phyloP scores from a whole-genome alignment of 176 grass and related monocot genomes.

The Triticum timopheevii region DNA sequence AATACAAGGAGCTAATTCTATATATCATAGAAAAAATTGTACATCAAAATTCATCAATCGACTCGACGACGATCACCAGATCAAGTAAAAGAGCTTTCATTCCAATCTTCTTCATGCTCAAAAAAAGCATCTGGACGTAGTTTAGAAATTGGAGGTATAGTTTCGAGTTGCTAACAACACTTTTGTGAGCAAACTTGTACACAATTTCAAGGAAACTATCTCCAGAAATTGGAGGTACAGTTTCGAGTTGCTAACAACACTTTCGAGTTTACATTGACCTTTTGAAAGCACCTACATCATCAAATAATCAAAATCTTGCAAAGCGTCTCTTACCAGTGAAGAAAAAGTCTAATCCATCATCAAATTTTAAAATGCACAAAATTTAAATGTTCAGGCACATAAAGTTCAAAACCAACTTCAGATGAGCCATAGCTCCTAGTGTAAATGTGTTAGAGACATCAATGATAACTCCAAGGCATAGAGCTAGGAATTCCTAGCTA shows the following conservation, averaged over 20 bases:
- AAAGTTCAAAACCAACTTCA: background rate
- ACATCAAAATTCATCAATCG: background rate
- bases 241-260: no score
- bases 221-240: background rate
- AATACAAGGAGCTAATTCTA: background rate
- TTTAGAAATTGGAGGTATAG: slow-evolving; percentile 68
- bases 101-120: slow-evolving; percentile 70
- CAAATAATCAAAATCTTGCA: slow-evolving; percentile 75
- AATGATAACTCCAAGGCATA: background rate
- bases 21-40: background rate
- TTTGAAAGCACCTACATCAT: slow-evolving; percentile 46
- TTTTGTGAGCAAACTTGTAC: background rate
- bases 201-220: background rate
- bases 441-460: background rate
- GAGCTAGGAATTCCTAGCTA: background rate
- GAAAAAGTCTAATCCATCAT: slow-evolving; percentile 90
- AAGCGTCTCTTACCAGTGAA: slow-evolving; percentile 93
- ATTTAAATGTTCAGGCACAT: background rate
- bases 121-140: slow-evolving; percentile 69
- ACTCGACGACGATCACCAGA: slow-evolving; percentile 37
- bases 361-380: slow-evolving; percentile 49
- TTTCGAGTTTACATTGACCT: background rate
- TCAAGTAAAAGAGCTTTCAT: slow-evolving; percentile 89
- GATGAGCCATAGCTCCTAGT: background rate
- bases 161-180: slow-evolving; percentile 59